Evolutionary conservation across 495 filamentous ascomycete species (phyloP).

Genomic region (Penicillium salamii): DNA sequence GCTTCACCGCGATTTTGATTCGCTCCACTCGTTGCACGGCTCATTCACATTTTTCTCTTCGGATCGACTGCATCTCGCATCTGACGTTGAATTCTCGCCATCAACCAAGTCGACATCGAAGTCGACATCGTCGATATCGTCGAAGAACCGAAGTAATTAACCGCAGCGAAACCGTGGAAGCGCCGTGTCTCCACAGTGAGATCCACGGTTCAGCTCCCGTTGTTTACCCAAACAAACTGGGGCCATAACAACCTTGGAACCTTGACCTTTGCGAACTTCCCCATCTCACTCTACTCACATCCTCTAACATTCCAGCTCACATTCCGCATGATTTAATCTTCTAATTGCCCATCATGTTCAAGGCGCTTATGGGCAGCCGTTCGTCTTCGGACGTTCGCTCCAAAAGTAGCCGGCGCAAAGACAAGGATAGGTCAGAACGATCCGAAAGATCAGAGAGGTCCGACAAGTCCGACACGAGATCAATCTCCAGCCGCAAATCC

Average conservation of each 20-base stretch:
- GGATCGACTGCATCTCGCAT: not conserved
- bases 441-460: conserved; percentile 24
- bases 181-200: conserved; percentile 4
- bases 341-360: conserved; percentile 44
- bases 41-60: conserved; percentile 14
- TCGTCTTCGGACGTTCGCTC: conserved; percentile 39
- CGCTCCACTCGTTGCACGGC: conserved; percentile 19
- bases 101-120: too few species aligned
- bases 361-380: conserved; percentile 43
- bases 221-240: conserved; percentile 32
- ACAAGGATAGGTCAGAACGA: conserved; percentile 5
- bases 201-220: conserved; percentile 44
- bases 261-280: not conserved
- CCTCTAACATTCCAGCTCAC: conserved; percentile 17
- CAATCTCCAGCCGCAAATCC: conserved; percentile 40
- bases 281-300: conserved; percentile 1
- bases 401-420: conserved; percentile 34
- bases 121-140: too few species aligned
- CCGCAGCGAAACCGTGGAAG: not conserved
- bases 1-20: conserved; percentile 42
- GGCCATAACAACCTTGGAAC: conserved; percentile 18
- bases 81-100: too few species aligned
- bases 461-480: conserved; percentile 30
- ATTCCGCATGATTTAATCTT: conserved; percentile 32
- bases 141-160: too few species aligned